Evolutionary conservation across 257 asterid species (phyloP), one percentile per base, ranked within the genome.

Genomic region (Anisodus acutangulus): DNA sequence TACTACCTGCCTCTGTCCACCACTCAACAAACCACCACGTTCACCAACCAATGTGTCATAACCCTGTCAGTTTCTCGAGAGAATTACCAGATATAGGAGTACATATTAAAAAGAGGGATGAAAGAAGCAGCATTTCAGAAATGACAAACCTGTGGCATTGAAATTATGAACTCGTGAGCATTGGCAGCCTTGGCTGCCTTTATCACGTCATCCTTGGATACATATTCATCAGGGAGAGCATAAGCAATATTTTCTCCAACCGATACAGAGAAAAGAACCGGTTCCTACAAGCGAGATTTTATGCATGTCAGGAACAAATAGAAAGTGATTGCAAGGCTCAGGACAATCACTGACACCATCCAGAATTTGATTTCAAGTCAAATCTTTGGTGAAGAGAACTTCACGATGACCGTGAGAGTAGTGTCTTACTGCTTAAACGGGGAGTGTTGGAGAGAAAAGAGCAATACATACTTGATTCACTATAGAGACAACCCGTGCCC

Each of bases 121-220:
- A 57, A 43, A 62, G 37, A 43, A 43, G 84, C 55, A 81, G 41
- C 58, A 83, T 71, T 72, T 22, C 37, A 85, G 78, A 79, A 79
- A 43, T 67, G 84, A 81, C 87, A 86, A 82, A 93, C 99, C 98
- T 94, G 98, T 19, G 99, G 99, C 91, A 96, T 82, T 4, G 99
- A 87, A 85, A 93, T 92, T 84, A 96, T 94, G 84, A 96, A 96
- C 70, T 96, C 98, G 78, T 96, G 99, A 80, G 99, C 98, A 90
- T 96, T 94, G 80, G 99, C 99, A 81, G 98, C 99, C 92, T 92
- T 96, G 83, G 99, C 99, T 79, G 99, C 99, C 88, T 94, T 88
- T 87, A 94, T 92, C 81, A 96, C 92, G 16, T 96, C 99, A 63
- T 94, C 96, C 90, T 83, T 91, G 87, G 99, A 96, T 35, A 96